Evolutionary conservation across 2,329 filamentous ascomycete species (phyloP), one percentile per base, ranked within the genome.

Genomic region (Alternaria sp.): DNA sequence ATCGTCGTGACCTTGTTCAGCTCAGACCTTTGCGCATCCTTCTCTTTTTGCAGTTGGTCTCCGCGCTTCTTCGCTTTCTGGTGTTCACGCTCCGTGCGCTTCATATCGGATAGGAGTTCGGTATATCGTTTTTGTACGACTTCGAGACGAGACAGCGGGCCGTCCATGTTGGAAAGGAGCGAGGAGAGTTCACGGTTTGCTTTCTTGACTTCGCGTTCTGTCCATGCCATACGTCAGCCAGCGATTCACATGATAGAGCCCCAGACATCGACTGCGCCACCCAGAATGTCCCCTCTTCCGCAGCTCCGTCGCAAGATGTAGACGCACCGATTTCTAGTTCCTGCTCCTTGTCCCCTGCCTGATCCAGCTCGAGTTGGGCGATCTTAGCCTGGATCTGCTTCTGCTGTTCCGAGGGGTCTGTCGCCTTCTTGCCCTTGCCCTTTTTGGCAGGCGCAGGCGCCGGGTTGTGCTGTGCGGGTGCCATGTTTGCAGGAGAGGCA

Each of bases 21-120:
- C 78, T 99, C 95, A 48, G 90, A 91, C 71, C 93, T 89, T 59
- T 91, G 91, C 68, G 92, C 89, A 77, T 99, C 95, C 79, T 97
- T 96, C 74, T 99, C 95, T 78, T 98, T 99, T 79, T 99, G 95
- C 57, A 99, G 81, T 74, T 93, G 91, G 77, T 99, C 95, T 27
- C 92, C 92, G 25, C 93, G 90, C 80, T 97, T 97, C 85, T 97
- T 98, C 73, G 94, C 95, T 81, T 97, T 98, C 64, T 92, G 87
- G 75, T 97, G 94, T 65, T 99, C 95, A 62, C 94, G 90, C 79
- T 99, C 94, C 62, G 97, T 86, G 57, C 94, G 90, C 80, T 97
- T 97, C 93, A 98, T 97, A 62, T 97, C 94, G 55, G 92, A 90
- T 59, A 98, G 84, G 5, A 98, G 87, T 73, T 98, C 94, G 63